Percentiles rank a stretch among this genome's conserved stretches.
Conservation (phyloP, 1,284 basidiomycete species). For the Laetiporus sulphureus region DNA sequence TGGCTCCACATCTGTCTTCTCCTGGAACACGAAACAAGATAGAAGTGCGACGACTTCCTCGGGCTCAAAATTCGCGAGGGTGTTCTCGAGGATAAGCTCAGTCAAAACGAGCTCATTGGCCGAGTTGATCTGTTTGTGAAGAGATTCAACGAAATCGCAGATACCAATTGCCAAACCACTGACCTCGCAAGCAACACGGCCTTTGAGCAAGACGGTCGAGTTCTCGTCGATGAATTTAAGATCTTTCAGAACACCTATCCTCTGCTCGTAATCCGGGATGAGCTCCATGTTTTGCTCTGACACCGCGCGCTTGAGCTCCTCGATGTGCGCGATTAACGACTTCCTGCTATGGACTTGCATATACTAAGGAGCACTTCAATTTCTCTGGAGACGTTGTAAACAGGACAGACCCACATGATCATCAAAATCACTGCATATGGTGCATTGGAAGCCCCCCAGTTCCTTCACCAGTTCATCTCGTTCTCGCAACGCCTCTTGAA, state of each 20-base stretch:
- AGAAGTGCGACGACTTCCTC: slow-evolving; percentile 97
- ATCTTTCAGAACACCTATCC: slow-evolving; percentile 87
- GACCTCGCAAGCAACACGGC: slow-evolving; percentile 96
- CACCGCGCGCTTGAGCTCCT: slow-evolving; percentile 69
- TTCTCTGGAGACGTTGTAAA: too few species aligned
- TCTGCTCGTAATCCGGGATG: slow-evolving; percentile 94
- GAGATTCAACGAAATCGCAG: background rate
- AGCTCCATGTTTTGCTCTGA: slow-evolving; percentile 97
- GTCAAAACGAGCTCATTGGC: slow-evolving; percentile 94
- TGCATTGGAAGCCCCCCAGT: slow-evolving; percentile 42
- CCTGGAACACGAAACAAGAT: slow-evolving; percentile 96
- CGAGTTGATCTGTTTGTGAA: slow-evolving; percentile 78
- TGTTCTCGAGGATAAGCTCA: slow-evolving; percentile 95
- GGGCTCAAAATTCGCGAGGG: slow-evolving; percentile 83
- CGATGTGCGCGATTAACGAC: slow-evolving; percentile 67
- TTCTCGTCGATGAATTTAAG: slow-evolving; percentile 92
- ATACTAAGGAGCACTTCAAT: slow-evolving; percentile 66
- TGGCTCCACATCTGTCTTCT: slow-evolving; percentile 90
- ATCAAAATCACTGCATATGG: slow-evolving; percentile 58
- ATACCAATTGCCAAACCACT: slow-evolving; percentile 7
- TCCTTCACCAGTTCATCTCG: slow-evolving; percentile 47
- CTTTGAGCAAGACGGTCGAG: slow-evolving; percentile 92
- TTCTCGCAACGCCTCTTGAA: slow-evolving; percentile 76
- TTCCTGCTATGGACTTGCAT: slow-evolving; percentile 69
- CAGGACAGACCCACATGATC: slow-evolving; percentile 47